Base-by-base conservation (phyloP, 306 rosid species). In the Nissolia schottii region DNA sequence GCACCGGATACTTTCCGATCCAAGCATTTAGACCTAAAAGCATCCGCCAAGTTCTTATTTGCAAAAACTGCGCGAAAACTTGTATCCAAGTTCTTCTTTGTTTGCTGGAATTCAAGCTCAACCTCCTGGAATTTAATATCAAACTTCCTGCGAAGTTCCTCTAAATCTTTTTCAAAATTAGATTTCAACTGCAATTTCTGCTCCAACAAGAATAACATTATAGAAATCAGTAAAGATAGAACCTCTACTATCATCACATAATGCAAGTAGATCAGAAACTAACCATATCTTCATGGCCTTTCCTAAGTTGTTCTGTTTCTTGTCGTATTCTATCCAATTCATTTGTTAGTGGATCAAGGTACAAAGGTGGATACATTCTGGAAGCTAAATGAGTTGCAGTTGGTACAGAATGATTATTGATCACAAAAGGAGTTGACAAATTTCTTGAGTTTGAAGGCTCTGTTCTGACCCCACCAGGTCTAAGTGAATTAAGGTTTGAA, bases 101-200 rank as follows among this genome's bases (percentile, higher is more conserved):
- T 85, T 56, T 23, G 73, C 41, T 66, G 69, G 78, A 74, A 82
- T 45, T 81, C 89, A 56, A 70, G 35, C 58, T 89, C 96, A 35
- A 35, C 12, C 74, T 86, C 87, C 64, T 79, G 85, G 40, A 75
- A 48, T 74, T 80, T 87, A 29, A 51, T 22, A 22, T 87, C 91
- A 37, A 86, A 94, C 83, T 87, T 88, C 70, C 45, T 68, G 46
- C 70, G 83, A 63, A 90, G 74, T 80, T 81, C 89, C 75, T 68
- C 98, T 6, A 89, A 63, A 75, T 94, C 96, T 81, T 89, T 94
- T 60, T 89, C 91, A 54, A 83, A 79, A 27, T 86, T 96, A 67
- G 81, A 64, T 64, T 83, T 80, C 82, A 89, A 61, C 60, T 2
- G 85, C 85, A 67, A 69, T 74, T 79, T 91, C 98, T 94, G 97